Base-by-base conservation (phyloP, 345 rosid species). In the Melastoma malabathricum region DNA sequence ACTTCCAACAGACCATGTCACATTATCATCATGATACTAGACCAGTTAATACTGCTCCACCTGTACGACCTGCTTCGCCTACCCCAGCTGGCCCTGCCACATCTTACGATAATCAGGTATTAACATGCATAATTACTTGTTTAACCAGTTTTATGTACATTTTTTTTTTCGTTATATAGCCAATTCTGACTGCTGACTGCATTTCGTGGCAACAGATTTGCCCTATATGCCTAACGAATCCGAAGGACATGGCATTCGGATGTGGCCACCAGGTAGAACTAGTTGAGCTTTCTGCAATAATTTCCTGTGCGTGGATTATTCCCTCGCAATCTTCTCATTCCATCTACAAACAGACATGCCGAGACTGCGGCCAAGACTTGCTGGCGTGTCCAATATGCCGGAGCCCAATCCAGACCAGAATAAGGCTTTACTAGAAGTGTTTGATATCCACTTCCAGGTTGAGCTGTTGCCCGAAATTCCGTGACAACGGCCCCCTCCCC, bases 1-100 rank as follows among this genome's bases (percentile, higher is more conserved):
- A 54, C 51, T 70, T 53, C 56, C 59, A 58, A 49, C 76, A 70
- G 44, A 72, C 60, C 50, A 27, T 59, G 6, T 57, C 69, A 15
- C 51, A 44, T n/a, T 50, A 56, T 49, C 55, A 44, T 50, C 56
- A 57, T 49, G 66, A 64, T 48, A 57, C 51, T 43, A 51, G 57
- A 18, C 60, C 74, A 17, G 59, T 47, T 47, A 55, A 58, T 61
- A 19, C 54, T 17, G 50, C 60, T 56, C 62, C 69, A 39, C 49
- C 62, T 55, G 46, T n/a, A n/a, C n/a, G n/a, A n/a, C n/a, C n/a
- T n/a, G n/a, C n/a, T n/a, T n/a, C n/a, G n/a, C n/a, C n/a, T n/a
- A n/a, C 67, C 51, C 18, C 49, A 16, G 18, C 47, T 49, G 16
- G 10, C 9, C 20, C 46, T 13, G 43, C 22, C 29, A 50, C 60